Percentiles rank a stretch among this genome's conserved stretches.
Conservation (phyloP, 2,329 filamentous ascomycete species). For the Epichloe gansuensis region DNA sequence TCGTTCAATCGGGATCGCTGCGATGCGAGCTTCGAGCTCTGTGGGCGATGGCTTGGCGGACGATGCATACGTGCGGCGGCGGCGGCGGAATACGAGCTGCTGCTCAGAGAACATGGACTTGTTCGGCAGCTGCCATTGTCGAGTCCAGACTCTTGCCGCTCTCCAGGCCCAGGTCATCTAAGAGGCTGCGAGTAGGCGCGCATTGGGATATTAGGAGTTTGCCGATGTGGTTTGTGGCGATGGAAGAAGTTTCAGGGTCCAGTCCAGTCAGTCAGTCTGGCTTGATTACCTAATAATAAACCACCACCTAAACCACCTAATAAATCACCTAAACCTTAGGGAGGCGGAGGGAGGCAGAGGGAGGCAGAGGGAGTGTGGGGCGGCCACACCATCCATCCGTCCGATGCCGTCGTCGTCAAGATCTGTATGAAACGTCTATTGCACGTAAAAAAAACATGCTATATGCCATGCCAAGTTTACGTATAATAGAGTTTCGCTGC, state of each 20-base stretch:
- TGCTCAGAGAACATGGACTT: slow-evolving; percentile 3
- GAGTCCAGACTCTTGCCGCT: slow-evolving; percentile 25
- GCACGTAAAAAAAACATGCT: no score
- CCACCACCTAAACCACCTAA: no score
- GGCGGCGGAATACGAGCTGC: not conserved
- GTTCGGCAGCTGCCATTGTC: slow-evolving; percentile 17
- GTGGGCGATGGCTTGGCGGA: slow-evolving; percentile 18
- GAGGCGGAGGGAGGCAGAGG: no score
- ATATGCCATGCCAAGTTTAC: no score
- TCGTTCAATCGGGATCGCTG: slow-evolving; percentile 62
- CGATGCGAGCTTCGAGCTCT: slow-evolving; percentile 40
- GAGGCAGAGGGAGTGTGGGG: no score
- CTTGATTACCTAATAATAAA: not conserved
- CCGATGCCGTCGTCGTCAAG: no score
- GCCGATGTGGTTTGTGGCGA: not conserved
- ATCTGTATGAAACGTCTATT: no score
- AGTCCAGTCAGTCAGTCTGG: not conserved
- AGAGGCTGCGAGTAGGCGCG: slow-evolving; percentile 7
- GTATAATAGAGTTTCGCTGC: no score
- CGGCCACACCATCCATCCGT: no score
- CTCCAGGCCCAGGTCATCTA: slow-evolving; percentile 26
- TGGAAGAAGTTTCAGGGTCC: not conserved
- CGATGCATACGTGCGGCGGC: slow-evolving; percentile 9
- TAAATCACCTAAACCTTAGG: no score
- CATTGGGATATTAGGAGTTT: slow-evolving; percentile 4